These are phyloP conservation scores for Ganoderma resinaceum DNA, from an alignment of 1,284 basidiomycete species.

Conservation along the genomic window DNA sequence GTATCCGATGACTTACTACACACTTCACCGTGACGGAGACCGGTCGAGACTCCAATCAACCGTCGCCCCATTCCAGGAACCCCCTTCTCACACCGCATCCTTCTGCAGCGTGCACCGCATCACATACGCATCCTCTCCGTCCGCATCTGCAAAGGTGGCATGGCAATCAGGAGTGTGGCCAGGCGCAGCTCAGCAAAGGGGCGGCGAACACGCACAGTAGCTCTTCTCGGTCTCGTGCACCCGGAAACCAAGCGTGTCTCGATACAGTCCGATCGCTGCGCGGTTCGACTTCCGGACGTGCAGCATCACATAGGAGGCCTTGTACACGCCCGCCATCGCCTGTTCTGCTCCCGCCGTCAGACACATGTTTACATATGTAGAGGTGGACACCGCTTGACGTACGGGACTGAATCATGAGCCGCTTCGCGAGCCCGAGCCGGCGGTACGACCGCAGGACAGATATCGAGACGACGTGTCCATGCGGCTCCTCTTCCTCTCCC, in stretches of 20 bases:
- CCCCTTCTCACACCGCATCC: conserved; percentile 20
- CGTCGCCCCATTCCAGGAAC: not conserved
- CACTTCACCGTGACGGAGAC: conserved; percentile 1
- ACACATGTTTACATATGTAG: conserved; percentile 4
- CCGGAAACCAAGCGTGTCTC: conserved; percentile 83
- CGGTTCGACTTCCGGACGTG: conserved; percentile 90
- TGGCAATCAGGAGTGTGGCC: not conserved
- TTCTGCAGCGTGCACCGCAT: conserved; percentile 75
- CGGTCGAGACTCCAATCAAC: not conserved
- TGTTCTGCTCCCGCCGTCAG: conserved; percentile 59
- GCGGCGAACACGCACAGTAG: conserved; percentile 72
- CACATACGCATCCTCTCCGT: conserved; percentile 92
- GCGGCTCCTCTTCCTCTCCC: conserved; percentile 62
- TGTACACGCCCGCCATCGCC: conserved; percentile 84
- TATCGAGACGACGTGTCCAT: conserved; percentile 92
- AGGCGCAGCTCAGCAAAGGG: not conserved
- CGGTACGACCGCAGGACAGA: conserved; percentile 88
- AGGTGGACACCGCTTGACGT: conserved; percentile 12
- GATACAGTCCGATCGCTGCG: conserved; percentile 84
- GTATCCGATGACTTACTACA: not conserved
- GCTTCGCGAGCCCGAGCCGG: conserved; percentile 86
- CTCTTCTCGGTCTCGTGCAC: conserved; percentile 78
- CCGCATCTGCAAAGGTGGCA: conserved; percentile 67
- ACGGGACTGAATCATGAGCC: conserved; percentile 89
- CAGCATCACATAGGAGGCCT: conserved; percentile 78